phyloP scores from a whole-genome alignment of 208 protist species.

The Leptomonas seymouri region DNA sequence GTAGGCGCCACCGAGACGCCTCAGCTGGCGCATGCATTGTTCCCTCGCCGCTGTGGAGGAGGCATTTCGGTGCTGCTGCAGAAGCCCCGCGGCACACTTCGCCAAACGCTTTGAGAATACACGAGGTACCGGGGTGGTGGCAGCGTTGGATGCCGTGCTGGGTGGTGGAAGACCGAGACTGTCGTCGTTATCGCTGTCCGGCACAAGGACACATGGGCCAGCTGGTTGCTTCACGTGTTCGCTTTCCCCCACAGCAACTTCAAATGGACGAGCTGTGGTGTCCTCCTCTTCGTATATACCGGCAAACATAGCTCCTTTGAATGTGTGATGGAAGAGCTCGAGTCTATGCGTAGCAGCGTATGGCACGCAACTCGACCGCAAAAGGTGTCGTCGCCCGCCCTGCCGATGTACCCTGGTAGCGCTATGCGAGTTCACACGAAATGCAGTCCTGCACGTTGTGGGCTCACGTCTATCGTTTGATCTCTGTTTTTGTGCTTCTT shows the following conservation, averaged over 20 bases:
- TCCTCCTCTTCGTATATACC: slow-evolving; percentile 4
- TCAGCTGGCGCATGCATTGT: slow-evolving; percentile 33
- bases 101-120: slow-evolving; percentile 33
- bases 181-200: slow-evolving; percentile 36
- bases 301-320: slow-evolving; percentile 14
- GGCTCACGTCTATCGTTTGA: too few relatives aligned
- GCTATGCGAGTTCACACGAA: too few relatives aligned
- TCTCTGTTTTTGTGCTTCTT: too few relatives aligned
- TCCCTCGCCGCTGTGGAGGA: not conserved
- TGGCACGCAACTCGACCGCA: too few relatives aligned
- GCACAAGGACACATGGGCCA: slow-evolving; percentile 17
- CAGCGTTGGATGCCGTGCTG: not conserved
- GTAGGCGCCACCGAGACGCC: slow-evolving; percentile 56
- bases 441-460: too few relatives aligned
- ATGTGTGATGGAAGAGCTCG: slow-evolving; percentile 7
- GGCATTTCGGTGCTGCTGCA: slow-evolving; percentile 16
- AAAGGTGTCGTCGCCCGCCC: too few relatives aligned
- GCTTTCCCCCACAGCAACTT: not conserved
- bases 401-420: too few relatives aligned
- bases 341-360: too few relatives aligned
- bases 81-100: slow-evolving; percentile 19
- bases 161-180: slow-evolving; percentile 13
- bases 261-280: not conserved
- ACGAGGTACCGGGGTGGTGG: not conserved
- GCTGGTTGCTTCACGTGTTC: not conserved